A percentile compares a stretch with the other conserved stretches of the same genome.
Evolutionary conservation across 1,284 basidiomycete genomes (phyloP).

Genomic region (Ceratobasidium sp.): DNA sequence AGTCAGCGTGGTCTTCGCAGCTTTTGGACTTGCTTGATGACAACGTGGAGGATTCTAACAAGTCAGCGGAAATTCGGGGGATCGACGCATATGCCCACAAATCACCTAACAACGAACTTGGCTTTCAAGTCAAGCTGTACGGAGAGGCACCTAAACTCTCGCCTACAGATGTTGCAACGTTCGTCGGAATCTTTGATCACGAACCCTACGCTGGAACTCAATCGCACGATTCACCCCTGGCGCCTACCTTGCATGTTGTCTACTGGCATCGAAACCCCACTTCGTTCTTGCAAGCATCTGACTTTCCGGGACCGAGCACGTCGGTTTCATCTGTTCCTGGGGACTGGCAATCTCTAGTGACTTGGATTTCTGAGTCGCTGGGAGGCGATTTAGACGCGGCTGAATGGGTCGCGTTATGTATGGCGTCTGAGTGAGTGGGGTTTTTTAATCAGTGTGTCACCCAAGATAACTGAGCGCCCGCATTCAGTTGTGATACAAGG

Average conservation of each 20-base stretch:
- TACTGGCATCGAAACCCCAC: conserved; percentile 64
- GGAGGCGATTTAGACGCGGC: conserved; percentile 78
- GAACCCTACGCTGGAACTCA: conserved; percentile 66
- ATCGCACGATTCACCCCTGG: conserved; percentile 57
- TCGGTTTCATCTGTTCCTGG: neutral
- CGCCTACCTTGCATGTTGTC: conserved; percentile 77
- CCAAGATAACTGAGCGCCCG: conserved; percentile 35
- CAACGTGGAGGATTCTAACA: conserved; percentile 40
- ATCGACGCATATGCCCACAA: conserved; percentile 66
- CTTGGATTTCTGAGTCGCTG: conserved; percentile 79
- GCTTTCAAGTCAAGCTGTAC: conserved; percentile 65
- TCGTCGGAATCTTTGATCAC: conserved; percentile 76
- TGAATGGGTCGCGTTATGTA: conserved; percentile 79
- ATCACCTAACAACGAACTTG: conserved; percentile 64
- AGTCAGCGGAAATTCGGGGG: conserved; percentile 48
- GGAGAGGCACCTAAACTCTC: conserved; percentile 60
- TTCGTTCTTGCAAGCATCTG: conserved; percentile 57
- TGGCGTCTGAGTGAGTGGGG: conserved; percentile 73
- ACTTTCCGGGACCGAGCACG: conserved; percentile 52
- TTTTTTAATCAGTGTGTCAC: conserved; percentile 47
- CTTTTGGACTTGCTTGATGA: conserved; percentile 49
- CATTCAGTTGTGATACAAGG: conserved; percentile 73
- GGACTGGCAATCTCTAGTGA: conserved; percentile 68
- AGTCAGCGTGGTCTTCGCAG: conserved; percentile 65
- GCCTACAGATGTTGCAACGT: conserved; percentile 71